A percentile compares a stretch with the other conserved stretches of the same genome.
phyloP scores from a whole-genome alignment of 768 basidiomycete species.

The Suillus tomentosus region DNA sequence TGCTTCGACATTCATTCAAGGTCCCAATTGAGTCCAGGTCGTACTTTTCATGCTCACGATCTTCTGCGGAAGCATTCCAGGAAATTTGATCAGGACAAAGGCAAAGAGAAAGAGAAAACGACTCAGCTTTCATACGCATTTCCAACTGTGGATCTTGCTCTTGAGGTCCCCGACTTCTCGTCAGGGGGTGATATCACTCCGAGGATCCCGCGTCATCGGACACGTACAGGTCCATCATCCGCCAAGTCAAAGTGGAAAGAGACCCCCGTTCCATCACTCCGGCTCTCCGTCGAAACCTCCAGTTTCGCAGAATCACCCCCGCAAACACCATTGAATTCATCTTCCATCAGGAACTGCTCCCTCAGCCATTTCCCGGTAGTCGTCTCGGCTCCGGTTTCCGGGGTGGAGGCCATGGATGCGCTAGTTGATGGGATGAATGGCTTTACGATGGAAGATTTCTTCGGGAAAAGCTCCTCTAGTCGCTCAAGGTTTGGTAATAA shows the following conservation, averaged over 20 bases:
- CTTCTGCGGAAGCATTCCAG: conserved; percentile 28
- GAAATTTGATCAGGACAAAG: conserved; percentile 28
- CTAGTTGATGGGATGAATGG: conserved; percentile 90
- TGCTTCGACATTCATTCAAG: conserved; percentile 52
- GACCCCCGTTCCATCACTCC: conserved; percentile 50
- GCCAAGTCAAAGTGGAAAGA: conserved; percentile 44
- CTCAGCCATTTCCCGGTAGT: conserved; percentile 60
- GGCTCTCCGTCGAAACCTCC: conserved; percentile 64
- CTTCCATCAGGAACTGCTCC: conserved; percentile 19
- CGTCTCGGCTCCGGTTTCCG: conserved; percentile 75
- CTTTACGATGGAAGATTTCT: conserved; percentile 53
- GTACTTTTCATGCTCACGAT: conserved; percentile 18
- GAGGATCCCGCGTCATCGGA: conserved; percentile 49
- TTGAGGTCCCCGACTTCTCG: conserved; percentile 29
- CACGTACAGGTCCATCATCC: conserved; percentile 59
- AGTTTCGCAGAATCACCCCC: conserved; percentile 74
- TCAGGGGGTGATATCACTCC: conserved; percentile 35
- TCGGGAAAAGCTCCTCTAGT: conserved; percentile 44
- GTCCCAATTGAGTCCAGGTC: conserved; percentile 40
- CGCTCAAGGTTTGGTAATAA: conserved; percentile 60
- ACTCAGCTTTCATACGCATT: conserved; percentile 25
- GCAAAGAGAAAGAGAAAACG: conserved; percentile 30
- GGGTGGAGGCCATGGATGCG: conserved; percentile 87
- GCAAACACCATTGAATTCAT: conserved; percentile 62
- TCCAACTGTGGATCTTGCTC: conserved; percentile 28